phyloP scores from a whole-genome alignment of 305 asterid species.

The Solanum hybrid region DNA sequence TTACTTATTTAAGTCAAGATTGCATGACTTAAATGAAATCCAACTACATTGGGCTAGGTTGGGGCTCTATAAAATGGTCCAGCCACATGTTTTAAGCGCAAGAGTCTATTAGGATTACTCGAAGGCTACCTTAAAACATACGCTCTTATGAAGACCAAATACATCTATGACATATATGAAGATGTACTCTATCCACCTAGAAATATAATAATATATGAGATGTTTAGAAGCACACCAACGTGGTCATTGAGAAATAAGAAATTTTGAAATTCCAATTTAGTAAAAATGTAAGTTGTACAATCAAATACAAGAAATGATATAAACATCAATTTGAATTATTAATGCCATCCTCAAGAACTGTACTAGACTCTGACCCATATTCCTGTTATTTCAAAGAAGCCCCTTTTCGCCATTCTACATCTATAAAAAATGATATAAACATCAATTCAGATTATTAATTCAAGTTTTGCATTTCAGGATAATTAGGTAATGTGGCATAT shows the following conservation, averaged over 20 bases:
- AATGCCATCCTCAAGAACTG: neutral
- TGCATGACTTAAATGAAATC: too few relatives aligned
- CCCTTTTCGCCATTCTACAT: slow-evolving; percentile 1
- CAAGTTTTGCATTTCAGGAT: neutral
- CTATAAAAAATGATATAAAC: neutral
- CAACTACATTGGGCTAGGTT: too few relatives aligned
- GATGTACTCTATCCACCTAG: neutral
- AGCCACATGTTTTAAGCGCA: too few relatives aligned
- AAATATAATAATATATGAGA: neutral
- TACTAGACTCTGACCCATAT: slow-evolving; percentile 8
- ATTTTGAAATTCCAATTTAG: neutral
- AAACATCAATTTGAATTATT: neutral
- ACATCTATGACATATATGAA: too few relatives aligned
- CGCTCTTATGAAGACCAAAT: too few relatives aligned
- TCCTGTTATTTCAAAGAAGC: slow-evolving; percentile 18
- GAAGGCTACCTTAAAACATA: too few relatives aligned
- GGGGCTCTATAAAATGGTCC: too few relatives aligned
- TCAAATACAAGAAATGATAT: neutral
- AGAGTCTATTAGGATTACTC: too few relatives aligned
- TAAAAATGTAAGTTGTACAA: neutral
- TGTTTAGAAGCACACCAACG: neutral
- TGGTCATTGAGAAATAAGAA: neutral
- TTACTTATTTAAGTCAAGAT: too few relatives aligned
- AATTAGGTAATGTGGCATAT: slow-evolving; percentile 9
- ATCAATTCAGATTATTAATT: neutral